phyloP scores from a whole-genome alignment of 1,139 yeast species.

The Suhomyces bribrorum region DNA sequence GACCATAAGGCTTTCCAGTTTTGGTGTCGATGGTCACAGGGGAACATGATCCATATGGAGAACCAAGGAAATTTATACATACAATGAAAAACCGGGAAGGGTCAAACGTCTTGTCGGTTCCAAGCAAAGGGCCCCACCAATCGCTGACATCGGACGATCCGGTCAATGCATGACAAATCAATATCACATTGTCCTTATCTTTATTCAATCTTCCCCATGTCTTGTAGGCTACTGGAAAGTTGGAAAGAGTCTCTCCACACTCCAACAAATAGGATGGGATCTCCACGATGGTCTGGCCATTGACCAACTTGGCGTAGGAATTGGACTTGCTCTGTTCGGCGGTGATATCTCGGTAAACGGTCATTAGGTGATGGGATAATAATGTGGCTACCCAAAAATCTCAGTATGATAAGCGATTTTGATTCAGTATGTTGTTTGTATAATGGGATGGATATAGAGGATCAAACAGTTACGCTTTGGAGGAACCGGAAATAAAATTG shows the following conservation, averaged over 20 bases:
- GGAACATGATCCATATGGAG: conserved; percentile 95
- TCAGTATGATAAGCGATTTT: too few species aligned
- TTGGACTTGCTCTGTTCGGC: conserved; percentile 53
- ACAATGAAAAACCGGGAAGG: conserved; percentile 82
- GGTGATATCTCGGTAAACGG: conserved; percentile 40
- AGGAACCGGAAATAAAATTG: background rate
- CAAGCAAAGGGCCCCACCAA: conserved; percentile 98
- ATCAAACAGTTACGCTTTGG: too few species aligned
- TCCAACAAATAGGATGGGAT: conserved; percentile 78
- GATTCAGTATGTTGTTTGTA: too few species aligned
- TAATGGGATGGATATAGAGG: too few species aligned
- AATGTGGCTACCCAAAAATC: too few species aligned
- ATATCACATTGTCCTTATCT: conserved; percentile 68
- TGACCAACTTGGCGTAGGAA: conserved; percentile 70
- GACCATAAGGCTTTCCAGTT: conserved; percentile 81
- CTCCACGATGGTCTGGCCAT: conserved; percentile 78
- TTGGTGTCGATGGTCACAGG: conserved; percentile 77
- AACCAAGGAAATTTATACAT: conserved; percentile 88
- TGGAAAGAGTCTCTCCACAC: conserved; percentile 70
- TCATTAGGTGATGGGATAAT: conserved; percentile 3
- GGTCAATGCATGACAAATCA: conserved; percentile 92
- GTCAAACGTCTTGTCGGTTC: conserved; percentile 85
- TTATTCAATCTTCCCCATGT: conserved; percentile 83
- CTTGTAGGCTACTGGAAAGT: conserved; percentile 92
- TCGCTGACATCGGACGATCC: conserved; percentile 95